Base-by-base conservation (phyloP, 768 basidiomycete genomes). In the Pleurotus tuoliensis region DNA sequence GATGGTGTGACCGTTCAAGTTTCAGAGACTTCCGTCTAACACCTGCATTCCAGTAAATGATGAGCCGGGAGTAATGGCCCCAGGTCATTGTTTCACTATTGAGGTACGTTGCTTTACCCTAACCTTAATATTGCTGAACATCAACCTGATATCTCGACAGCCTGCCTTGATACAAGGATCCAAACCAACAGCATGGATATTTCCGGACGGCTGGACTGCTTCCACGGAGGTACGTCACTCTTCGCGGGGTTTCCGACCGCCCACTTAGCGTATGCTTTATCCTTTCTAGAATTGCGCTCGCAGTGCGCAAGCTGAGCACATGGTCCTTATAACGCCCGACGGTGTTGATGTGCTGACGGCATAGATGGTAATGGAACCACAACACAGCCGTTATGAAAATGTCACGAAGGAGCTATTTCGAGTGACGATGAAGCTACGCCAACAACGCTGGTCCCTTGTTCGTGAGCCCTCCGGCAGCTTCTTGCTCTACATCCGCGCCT, bases 201-300 rank as follows among this genome's bases (percentile, higher is more conserved):
- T 91, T 68, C 90, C 90, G 2, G 94, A 96, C 66, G 92, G 90
- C 22, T 96, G 94, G 94, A 94, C 92, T 2, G 85, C 88, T n/a
- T 89, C 90, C 0, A 94, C 93, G 0, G 86, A 90, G 76, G 94
- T 85, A 64, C 54, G 82, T 57, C 7, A 34, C 3, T 34, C 30
- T 34, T 34, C 9, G 1, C 15, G 16, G 40, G n/a, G 6, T 55
- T 13, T 56, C 27, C 43, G 44, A 16, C 30, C 24, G 34, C 15
- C 8, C 27, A 12, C 9, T 15, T 15, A 22, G 15, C 22, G 22
- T 3, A 24, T 47, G 3, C 48, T 18, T 46, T 13, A 47, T 47
- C 6, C 27, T 30, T 39, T 57, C 47, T 16, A 93, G 90, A 88
- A 87, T 56, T 90, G 90, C 49, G 90, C 88, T 1, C 79, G 92